phyloP scores from a whole-genome alignment of 2,329 filamentous ascomycete genomes.

The Annulohypoxylon truncatum region DNA sequence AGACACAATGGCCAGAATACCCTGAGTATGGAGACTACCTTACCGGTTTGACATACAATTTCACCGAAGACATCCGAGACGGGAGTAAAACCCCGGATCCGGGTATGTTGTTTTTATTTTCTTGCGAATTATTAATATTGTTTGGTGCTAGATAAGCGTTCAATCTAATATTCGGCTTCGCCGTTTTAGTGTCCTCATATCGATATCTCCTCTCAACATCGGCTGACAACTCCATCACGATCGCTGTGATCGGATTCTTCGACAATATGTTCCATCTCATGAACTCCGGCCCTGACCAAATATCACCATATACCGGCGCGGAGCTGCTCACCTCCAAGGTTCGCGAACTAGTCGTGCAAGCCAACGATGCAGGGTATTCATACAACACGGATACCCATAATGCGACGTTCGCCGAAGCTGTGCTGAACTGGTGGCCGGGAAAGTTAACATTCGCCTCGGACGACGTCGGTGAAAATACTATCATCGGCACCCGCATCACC shows the following conservation, averaged over 20 bases:
- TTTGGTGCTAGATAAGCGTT: neutral
- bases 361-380: constrained; percentile 25
- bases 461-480: constrained; percentile 28
- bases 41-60: constrained; percentile 33
- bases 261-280: constrained; percentile 33
- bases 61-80: constrained; percentile 30
- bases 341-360: constrained; percentile 33
- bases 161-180: constrained; percentile 12
- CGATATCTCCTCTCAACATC: constrained; percentile 36
- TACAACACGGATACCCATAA: constrained; percentile 30
- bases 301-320: constrained; percentile 33
- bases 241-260: constrained; percentile 37
- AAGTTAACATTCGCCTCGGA: constrained; percentile 28
- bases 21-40: constrained; percentile 33
- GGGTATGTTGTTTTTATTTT: constrained; percentile 11
- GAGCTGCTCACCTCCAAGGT: constrained; percentile 35
- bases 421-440: constrained; percentile 37
- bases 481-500: constrained; percentile 30
- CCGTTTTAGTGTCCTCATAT: constrained; percentile 26
- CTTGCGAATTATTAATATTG: neutral
- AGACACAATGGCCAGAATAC: constrained; percentile 29
- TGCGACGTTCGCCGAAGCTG: constrained; percentile 12
- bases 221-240: constrained; percentile 27
- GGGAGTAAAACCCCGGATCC: constrained; percentile 30
- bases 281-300: constrained; percentile 27